These are phyloP conservation scores for Populus ilicifolia DNA, from an alignment of 345 rosid species.

Conservation along the genomic window DNA sequence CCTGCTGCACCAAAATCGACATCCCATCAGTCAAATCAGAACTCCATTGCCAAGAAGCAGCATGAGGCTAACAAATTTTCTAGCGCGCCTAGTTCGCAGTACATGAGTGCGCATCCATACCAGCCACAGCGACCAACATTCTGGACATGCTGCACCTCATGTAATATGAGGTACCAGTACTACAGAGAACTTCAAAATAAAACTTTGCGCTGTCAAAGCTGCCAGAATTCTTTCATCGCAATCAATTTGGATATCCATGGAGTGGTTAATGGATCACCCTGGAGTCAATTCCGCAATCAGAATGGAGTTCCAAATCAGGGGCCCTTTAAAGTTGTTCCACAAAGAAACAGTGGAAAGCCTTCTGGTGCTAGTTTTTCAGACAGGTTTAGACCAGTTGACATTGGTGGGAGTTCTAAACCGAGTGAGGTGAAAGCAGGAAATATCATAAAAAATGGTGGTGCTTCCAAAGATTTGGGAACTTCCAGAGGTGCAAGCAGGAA, in stretches of 20 bases:
- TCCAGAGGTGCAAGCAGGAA: conserved; percentile 26
- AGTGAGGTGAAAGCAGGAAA: conserved; percentile 17
- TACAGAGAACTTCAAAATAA: conserved; percentile 29
- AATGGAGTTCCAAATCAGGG: conserved; percentile 36
- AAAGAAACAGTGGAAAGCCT: conserved; percentile 31
- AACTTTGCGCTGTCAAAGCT: conserved; percentile 49
- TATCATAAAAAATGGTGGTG: conserved; percentile 16
- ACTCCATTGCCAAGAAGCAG: conserved; percentile 26
- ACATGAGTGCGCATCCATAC: conserved; percentile 16
- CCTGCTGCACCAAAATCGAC: conserved; percentile 24
- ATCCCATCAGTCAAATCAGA: conserved; percentile 29
- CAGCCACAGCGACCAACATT: conserved; percentile 40
- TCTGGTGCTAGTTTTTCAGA: conserved; percentile 13
- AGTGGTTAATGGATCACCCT: conserved; percentile 22
- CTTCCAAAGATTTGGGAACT: conserved; percentile 19
- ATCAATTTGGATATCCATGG: conserved; percentile 34
- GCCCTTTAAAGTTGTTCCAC: conserved; percentile 27
- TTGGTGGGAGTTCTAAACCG: conserved; percentile 21
- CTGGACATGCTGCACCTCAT: conserved; percentile 62
- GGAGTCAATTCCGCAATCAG: conserved; percentile 24
- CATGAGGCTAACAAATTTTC: conserved; percentile 12
- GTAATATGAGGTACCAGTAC: conserved; percentile 47
- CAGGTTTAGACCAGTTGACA: conserved; percentile 22
- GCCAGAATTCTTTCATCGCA: conserved; percentile 49
- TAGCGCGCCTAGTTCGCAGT: conserved; percentile 12